Evolutionary conservation across 306 rosid species (phyloP).

Genomic region (Spatholobus suberectus): DNA sequence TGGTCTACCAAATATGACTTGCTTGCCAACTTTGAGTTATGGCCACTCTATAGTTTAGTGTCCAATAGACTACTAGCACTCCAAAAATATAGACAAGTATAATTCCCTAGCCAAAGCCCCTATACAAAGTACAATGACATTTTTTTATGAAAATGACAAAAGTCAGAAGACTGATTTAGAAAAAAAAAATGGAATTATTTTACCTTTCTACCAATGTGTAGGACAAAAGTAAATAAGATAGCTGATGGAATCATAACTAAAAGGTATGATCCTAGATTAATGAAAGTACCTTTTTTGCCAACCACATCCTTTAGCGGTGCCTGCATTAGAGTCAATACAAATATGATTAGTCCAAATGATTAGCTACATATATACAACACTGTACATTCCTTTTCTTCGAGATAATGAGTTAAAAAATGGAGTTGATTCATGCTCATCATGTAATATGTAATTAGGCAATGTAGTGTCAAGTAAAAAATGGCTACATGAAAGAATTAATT

Average conservation of each 20-base stretch:
- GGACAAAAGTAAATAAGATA: slow-evolving; percentile 62
- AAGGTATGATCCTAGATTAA: slow-evolving; percentile 79
- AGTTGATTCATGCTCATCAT: too few species aligned
- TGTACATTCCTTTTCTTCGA: not conserved
- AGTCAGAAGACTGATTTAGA: not conserved
- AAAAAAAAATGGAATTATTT: not conserved
- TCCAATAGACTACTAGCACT: too few species aligned
- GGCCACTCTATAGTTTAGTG: too few species aligned
- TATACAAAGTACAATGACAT: slow-evolving; percentile 6
- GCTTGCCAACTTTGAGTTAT: too few species aligned
- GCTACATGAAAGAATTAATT: too few species aligned
- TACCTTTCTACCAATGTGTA: slow-evolving; percentile 75
- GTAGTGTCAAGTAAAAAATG: too few species aligned
- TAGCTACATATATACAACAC: not conserved
- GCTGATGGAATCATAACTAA: slow-evolving; percentile 75
- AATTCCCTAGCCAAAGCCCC: slow-evolving; percentile 93
- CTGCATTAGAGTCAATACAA: slow-evolving; percentile 45
- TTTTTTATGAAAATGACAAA: not conserved
- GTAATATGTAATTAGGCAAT: too few species aligned
- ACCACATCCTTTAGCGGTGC: slow-evolving; percentile 85
- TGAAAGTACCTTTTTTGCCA: slow-evolving; percentile 82
- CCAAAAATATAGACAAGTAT: too few species aligned
- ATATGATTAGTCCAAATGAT: not conserved
- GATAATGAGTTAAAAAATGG: too few species aligned
- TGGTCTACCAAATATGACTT: too few species aligned